A percentile compares a stretch with the other conserved stretches of the same genome.
Evolutionary conservation across 1,284 basidiomycete species (phyloP).

Genomic region (Ceratorhiza oryzae-sativae): DNA sequence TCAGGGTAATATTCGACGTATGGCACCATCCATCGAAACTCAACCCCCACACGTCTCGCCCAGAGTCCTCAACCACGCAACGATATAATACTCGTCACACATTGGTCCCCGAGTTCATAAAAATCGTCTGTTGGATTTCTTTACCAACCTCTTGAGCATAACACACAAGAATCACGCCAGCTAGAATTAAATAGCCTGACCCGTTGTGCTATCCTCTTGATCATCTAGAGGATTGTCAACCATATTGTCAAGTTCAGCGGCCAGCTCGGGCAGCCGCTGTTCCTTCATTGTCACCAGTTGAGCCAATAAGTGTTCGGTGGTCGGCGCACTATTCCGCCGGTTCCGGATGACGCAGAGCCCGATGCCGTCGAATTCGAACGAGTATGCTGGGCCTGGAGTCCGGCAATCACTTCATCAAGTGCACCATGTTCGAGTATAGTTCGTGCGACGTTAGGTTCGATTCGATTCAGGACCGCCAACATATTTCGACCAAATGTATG

Average conservation of each 20-base stretch:
- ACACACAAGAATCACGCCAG: no score
- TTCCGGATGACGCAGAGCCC: neutral
- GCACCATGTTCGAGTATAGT: slow-evolving; percentile 27
- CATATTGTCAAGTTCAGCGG: neutral
- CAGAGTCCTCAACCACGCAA: no score
- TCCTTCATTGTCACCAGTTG: slow-evolving; percentile 12
- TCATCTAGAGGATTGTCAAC: neutral
- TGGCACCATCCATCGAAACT: no score
- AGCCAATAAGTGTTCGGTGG: slow-evolving; percentile 1
- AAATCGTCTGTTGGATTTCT: no score
- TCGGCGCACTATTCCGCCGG: neutral
- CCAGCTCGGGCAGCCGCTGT: neutral
- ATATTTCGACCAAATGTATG: slow-evolving; percentile 32
- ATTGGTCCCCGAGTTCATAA: no score
- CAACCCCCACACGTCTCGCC: no score
- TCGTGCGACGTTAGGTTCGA: slow-evolving; percentile 10
- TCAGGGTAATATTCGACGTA: no score
- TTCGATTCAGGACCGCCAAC: neutral
- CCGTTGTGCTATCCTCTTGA: neutral
- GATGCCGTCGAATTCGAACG: slow-evolving; percentile 8
- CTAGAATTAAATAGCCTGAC: slow-evolving; percentile 3
- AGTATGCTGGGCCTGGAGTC: slow-evolving; percentile 2
- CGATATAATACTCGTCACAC: no score
- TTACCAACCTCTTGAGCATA: no score
- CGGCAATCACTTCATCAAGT: slow-evolving; percentile 17